Evolutionary conservation across 805 yeast genomes (phyloP), one percentile per base, ranked within the genome.

Genomic region (Groenewaldozyma salmanticensis): DNA sequence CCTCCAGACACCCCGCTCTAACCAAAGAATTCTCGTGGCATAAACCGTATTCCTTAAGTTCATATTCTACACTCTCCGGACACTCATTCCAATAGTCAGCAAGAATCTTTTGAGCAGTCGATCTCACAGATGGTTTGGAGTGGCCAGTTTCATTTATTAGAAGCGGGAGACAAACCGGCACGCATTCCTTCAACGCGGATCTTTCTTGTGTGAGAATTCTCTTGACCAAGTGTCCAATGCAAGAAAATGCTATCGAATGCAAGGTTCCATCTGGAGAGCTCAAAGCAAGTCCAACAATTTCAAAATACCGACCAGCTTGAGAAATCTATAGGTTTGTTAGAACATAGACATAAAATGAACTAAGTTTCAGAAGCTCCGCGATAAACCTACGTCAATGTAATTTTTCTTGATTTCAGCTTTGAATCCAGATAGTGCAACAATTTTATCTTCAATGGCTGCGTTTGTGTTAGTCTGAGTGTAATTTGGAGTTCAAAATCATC

Each of bases 211-310:
- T 60, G 19, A 67, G 62, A 5, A 67, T 60, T 6, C 75, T 56
- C 44, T 68, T 68, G 19, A 67, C 58, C 13, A 71, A 49, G 48
- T 71, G 70, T 45, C 72, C 68, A 16, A 70, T 49, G 21, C 72
- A 54, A 1, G 72, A 64, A 44, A 70, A 68, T 1, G 71, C 56
- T 13, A 59, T 44, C 1, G 52, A 36, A 11, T 45, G 47, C n/a
- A 51, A 43, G 5, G 44, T 41, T 3, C 37, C 42, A 19, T 49
- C 50, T 4, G 37, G 18, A 16, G 44, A 31, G 29, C 42, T 36
- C 24, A 47, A 40, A 6, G 50, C 57, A 1, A 35, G 21, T 9
- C 47, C 45, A 17, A 58, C 49, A 3, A 60, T 55, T 21, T 48
- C 51, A 42, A 57, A 55, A 37, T 54, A 55, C 15, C 39, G 43